Base-by-base conservation (phyloP, 2,329 filamentous ascomycete species). In the Hypomyces rosellus region DNA sequence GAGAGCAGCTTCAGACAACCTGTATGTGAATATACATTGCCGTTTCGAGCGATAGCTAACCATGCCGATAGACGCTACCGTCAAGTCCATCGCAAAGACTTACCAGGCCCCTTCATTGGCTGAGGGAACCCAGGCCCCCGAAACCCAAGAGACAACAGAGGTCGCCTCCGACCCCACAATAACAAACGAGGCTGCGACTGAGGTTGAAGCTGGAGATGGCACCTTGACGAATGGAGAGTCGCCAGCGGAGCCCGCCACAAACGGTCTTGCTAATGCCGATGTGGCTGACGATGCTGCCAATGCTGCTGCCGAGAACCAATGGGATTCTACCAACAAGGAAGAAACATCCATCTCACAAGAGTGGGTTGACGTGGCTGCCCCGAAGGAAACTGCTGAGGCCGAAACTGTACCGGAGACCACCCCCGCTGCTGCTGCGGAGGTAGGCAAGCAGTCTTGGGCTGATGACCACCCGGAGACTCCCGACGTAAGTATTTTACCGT, bases 331-430 rank as follows among this genome's bases (percentile, higher is more conserved):
- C 46, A 75, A 74, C 54, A 48, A 34, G n/a, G 48, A 40, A 7
- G 70, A 74, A 46, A 59, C 69, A 51, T 68, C 69, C 33, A 62
- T 68, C 49, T 80, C 78, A 2, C 78, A 81, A 64, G 87, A 91
- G 57, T 93, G 88, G 81, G 85, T 95, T 53, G 69, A 74, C 49
- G 69, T 76, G 4, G 82, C 89, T 65, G 75, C 88, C 41, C 82
- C 88, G 46, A 82, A 85, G 50, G 81, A 91, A 62, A 78, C 84
- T 43, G 72, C 81, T 46, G 89, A 95, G 74, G 85, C 86, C 5
- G 88, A 93, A 54, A 81, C 77, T 36, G 82, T 81, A 36, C 65
- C 81, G 39, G 70, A 76, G 43, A 80, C 81, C 22, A 82, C 80
- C n/a, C 79, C 20, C 5, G 20, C 20, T 43, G 82, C 80, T 6